phyloP scores from a whole-genome alignment of 2,329 filamentous ascomycete species.

The Colletotrichum eleusines region DNA sequence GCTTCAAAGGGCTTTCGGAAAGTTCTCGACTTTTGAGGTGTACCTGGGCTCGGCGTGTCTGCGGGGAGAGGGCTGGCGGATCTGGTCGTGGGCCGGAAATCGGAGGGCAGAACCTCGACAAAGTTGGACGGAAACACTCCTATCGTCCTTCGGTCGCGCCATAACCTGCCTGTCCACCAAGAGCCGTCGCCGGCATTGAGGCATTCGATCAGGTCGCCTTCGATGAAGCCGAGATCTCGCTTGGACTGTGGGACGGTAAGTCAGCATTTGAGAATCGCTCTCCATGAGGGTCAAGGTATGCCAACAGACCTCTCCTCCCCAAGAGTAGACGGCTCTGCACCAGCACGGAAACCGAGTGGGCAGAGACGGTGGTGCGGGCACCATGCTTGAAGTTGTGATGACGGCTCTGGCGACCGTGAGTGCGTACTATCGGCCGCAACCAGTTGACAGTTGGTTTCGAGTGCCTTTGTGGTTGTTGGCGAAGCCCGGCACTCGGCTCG shows the following conservation, averaged over 20 bases:
- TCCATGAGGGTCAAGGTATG: not conserved
- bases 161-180: constrained; percentile 97
- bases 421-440: not conserved
- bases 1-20: constrained; percentile 77
- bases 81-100: constrained; percentile 81
- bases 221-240: constrained; percentile 94
- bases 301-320: constrained; percentile 81
- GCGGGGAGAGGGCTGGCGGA: constrained; percentile 70
- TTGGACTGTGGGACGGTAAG: constrained; percentile 71
- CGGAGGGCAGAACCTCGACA: constrained; percentile 87
- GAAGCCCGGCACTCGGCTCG: constrained; percentile 29
- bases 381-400: constrained; percentile 57
- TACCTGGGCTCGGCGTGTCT: constrained; percentile 66
- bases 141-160: constrained; percentile 89
- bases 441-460: constrained; percentile 7
- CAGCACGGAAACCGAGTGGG: constrained; percentile 89
- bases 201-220: constrained; percentile 98
- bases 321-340: constrained; percentile 92
- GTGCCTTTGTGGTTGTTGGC: constrained; percentile 27
- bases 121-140: constrained; percentile 98
- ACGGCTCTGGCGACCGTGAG: not conserved
- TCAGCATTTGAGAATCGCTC: constrained; percentile 42
- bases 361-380: constrained; percentile 68
- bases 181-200: constrained; percentile 97
- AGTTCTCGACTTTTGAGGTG: constrained; percentile 70